These are phyloP conservation scores for Nigrospora sphaerica DNA, from an alignment of 2,329 filamentous ascomycete genomes.

Conservation along the genomic window DNA sequence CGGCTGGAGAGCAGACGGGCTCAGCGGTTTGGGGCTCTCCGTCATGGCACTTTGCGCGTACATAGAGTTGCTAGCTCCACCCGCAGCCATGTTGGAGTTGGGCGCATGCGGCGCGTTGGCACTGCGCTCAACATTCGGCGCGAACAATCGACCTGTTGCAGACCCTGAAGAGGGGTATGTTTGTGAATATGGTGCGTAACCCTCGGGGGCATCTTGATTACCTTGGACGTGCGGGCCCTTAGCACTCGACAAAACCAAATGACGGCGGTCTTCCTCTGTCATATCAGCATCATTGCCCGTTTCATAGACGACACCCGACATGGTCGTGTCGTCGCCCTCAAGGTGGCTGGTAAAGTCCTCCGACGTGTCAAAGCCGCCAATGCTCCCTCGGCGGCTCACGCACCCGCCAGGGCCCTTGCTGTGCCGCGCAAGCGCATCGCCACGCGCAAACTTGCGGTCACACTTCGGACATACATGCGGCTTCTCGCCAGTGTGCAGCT, in stretches of 20 bases:
- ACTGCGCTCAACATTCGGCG: slow-evolving; percentile 52
- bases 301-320: slow-evolving; percentile 51
- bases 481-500: slow-evolving; percentile 92
- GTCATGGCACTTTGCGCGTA: slow-evolving; percentile 71
- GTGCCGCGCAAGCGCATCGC: slow-evolving; percentile 88
- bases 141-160: slow-evolving; percentile 50
- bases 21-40: slow-evolving; percentile 81
- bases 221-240: slow-evolving; percentile 63
- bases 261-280: slow-evolving; percentile 51
- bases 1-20: slow-evolving; percentile 47
- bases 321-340: slow-evolving; percentile 47
- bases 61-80: slow-evolving; percentile 45
- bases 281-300: slow-evolving; percentile 54
- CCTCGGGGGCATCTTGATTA: slow-evolving; percentile 38
- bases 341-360: slow-evolving; percentile 54
- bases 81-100: slow-evolving; percentile 42
- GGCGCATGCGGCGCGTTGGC: slow-evolving; percentile 47
- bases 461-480: slow-evolving; percentile 94
- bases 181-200: slow-evolving; percentile 55
- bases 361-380: slow-evolving; percentile 59
- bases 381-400: slow-evolving; percentile 81
- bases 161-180: slow-evolving; percentile 66
- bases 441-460: slow-evolving; percentile 87
- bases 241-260: slow-evolving; percentile 67
- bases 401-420: slow-evolving; percentile 95